Conservation (phyloP, 1,284 basidiomycete genomes). For the Pascua sp. region DNA sequence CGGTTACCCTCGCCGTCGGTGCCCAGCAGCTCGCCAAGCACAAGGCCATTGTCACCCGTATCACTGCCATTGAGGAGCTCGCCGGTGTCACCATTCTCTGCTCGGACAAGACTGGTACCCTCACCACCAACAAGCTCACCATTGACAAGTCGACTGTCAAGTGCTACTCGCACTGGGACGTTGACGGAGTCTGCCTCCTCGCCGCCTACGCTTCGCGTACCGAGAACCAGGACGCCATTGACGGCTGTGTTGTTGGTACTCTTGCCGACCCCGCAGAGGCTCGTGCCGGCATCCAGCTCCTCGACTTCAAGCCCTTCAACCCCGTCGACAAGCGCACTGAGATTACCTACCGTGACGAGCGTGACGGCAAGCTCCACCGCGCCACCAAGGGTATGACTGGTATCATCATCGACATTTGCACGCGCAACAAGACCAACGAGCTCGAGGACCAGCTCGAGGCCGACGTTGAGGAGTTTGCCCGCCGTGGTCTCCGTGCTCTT, state of each 20-base stretch:
- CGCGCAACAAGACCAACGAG: slow-evolving; percentile 91
- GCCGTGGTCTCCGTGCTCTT: slow-evolving; percentile 94
- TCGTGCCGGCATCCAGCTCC: slow-evolving; percentile 86
- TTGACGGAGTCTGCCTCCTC: slow-evolving; percentile 86
- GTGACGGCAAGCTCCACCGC: slow-evolving; percentile 83
- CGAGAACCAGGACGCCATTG: slow-evolving; percentile 98
- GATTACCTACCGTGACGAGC: slow-evolving; percentile 91
- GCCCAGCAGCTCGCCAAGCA: slow-evolving; percentile 97
- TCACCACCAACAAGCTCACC: slow-evolving; percentile 98
- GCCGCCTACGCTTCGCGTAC: slow-evolving; percentile 94
- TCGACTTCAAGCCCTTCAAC: slow-evolving; percentile 99
- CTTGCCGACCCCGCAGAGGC: slow-evolving; percentile 70
- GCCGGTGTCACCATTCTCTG: slow-evolving; percentile 95
- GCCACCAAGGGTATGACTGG: slow-evolving; percentile 99
- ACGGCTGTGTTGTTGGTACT: slow-evolving; percentile 77
- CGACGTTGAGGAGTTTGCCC: slow-evolving; percentile 92
- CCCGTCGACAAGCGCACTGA: slow-evolving; percentile 99
- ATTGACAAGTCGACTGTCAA: slow-evolving; percentile 91
- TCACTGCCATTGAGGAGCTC: slow-evolving; percentile 95
- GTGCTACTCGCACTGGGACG: slow-evolving; percentile 82
- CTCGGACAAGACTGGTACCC: slow-evolving; percentile 95
- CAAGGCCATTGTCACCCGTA: slow-evolving; percentile 97
- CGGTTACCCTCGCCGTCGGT: slow-evolving; percentile 94
- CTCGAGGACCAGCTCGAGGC: slow-evolving; percentile 86
- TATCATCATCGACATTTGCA: slow-evolving; percentile 91